A percentile compares a stretch with the other conserved stretches of the same genome.
Evolutionary conservation across 2,329 filamentous ascomycete genomes (phyloP).

Genomic region (Fusarium sp.): DNA sequence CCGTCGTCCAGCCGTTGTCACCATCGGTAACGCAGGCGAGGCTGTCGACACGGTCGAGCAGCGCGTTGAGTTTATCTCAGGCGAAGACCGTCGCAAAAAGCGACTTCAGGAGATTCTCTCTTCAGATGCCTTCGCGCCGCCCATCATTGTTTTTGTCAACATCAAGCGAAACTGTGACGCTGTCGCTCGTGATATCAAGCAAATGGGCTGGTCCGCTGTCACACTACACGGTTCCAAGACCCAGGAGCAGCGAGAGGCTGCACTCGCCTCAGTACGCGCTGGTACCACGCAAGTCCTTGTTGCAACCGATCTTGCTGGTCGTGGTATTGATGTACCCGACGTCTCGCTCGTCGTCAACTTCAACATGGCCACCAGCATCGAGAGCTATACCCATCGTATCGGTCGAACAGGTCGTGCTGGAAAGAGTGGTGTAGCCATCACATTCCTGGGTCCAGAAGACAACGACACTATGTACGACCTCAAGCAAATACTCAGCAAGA

Average conservation of each 20-base stretch:
- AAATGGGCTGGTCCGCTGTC: constrained; percentile 90
- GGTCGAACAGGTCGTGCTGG: constrained; percentile 97
- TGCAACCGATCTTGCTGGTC: constrained; percentile 92
- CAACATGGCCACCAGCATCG: constrained; percentile 95
- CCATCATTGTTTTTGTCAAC: constrained; percentile 99
- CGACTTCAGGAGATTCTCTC: constrained; percentile 90
- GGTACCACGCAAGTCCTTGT: constrained; percentile 89
- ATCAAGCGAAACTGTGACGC: constrained; percentile 99
- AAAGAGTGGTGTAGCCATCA: constrained; percentile 95
- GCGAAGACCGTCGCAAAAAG: constrained; percentile 97
- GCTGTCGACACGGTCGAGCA: constrained; percentile 98
- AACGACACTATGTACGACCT: constrained; percentile 91
- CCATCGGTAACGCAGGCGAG: constrained; percentile 93
- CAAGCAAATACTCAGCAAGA: constrained; percentile 95
- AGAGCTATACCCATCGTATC: constrained; percentile 96
- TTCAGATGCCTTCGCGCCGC: constrained; percentile 82
- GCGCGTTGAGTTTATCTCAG: constrained; percentile 88
- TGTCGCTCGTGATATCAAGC: constrained; percentile 92
- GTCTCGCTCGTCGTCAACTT: constrained; percentile 97
- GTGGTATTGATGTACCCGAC: constrained; percentile 97
- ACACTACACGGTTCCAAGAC: constrained; percentile 97
- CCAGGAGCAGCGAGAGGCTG: constrained; percentile 96
- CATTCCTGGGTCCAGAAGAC: constrained; percentile 93
- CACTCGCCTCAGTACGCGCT: constrained; percentile 84
- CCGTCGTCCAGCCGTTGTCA: constrained; percentile 90